Evolutionary conservation across 2,329 filamentous ascomycete genomes (phyloP).

Genomic region (Diaporthe vexans): DNA sequence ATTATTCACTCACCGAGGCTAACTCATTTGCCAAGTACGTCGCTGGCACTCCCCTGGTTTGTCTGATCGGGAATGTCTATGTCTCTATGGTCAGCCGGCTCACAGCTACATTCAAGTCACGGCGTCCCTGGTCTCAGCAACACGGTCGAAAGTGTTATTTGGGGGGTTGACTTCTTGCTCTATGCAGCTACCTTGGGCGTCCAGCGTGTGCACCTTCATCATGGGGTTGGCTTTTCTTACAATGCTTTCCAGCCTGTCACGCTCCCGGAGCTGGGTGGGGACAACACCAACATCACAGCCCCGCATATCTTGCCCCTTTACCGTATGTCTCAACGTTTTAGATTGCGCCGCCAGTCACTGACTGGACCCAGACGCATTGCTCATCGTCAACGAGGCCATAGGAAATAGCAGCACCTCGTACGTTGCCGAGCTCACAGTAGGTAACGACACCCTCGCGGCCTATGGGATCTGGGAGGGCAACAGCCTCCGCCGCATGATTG

Average conservation of each 20-base stretch:
- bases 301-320: conserved; percentile 5
- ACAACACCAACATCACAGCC: neutral
- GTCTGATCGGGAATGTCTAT: neutral
- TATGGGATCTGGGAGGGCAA: conserved; percentile 7
- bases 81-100: neutral
- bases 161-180: neutral
- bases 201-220: neutral
- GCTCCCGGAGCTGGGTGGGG: neutral
- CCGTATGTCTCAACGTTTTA: neutral
- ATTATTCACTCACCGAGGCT: neutral
- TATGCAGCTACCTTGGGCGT: neutral
- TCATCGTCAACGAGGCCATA: conserved; percentile 11
- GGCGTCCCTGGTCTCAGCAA: conserved; percentile 15
- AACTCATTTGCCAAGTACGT: conserved; percentile 10
- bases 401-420: neutral
- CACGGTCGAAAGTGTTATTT: neutral
- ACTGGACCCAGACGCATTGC: conserved; percentile 1
- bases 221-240: neutral
- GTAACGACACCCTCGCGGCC: neutral
- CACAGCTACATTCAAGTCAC: neutral
- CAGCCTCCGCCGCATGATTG: neutral
- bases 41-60: neutral
- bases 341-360: neutral
- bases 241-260: conserved; percentile 5
- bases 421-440: conserved; percentile 6